Evolutionary conservation across 495 filamentous ascomycete species (phyloP).

Genomic region (Annulohypoxylon moriforme): DNA sequence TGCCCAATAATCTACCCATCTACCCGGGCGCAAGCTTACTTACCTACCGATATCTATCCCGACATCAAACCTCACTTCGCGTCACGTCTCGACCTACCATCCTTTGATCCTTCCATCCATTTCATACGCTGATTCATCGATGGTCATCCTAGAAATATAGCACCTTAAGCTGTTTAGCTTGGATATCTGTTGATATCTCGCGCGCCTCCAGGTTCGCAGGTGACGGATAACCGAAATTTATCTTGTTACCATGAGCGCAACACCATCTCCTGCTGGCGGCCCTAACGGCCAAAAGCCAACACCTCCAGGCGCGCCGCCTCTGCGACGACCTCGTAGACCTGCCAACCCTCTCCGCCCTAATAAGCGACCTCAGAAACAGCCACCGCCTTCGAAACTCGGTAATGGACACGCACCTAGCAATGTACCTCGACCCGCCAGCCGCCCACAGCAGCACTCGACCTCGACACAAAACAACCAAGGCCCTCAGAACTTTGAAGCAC

Average conservation of each 20-base stretch:
- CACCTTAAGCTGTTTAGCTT: slow-evolving; percentile 6
- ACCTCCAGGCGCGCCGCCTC: slow-evolving; percentile 47
- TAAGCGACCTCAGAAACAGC: slow-evolving; percentile 60
- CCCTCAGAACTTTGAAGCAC: slow-evolving; percentile 43
- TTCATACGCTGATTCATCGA: not conserved
- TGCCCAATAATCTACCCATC: not conserved
- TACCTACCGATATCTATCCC: not conserved
- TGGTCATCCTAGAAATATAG: slow-evolving; percentile 12
- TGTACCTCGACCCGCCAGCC: slow-evolving; percentile 10
- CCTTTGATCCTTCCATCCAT: not conserved
- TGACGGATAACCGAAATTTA: slow-evolving; percentile 3
- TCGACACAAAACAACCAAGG: slow-evolving; percentile 17
- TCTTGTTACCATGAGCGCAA: slow-evolving; percentile 59
- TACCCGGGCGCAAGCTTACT: slow-evolving; percentile 11
- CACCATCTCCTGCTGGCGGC: slow-evolving; percentile 64
- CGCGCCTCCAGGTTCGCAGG: slow-evolving; percentile 1
- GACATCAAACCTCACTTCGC: slow-evolving; percentile 11
- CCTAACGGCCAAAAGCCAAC: slow-evolving; percentile 58
- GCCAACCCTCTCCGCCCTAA: slow-evolving; percentile 77
- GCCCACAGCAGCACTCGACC: slow-evolving; percentile 18
- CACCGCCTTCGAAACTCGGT: slow-evolving; percentile 44
- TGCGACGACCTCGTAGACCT: slow-evolving; percentile 59
- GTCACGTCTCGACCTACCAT: not conserved
- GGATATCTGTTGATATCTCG: slow-evolving; percentile 18
- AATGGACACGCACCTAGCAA: slow-evolving; percentile 9